These are phyloP conservation scores for Blastobotrys serpentis DNA, from an alignment of 1,139 yeast genomes.

Conservation along the genomic window DNA sequence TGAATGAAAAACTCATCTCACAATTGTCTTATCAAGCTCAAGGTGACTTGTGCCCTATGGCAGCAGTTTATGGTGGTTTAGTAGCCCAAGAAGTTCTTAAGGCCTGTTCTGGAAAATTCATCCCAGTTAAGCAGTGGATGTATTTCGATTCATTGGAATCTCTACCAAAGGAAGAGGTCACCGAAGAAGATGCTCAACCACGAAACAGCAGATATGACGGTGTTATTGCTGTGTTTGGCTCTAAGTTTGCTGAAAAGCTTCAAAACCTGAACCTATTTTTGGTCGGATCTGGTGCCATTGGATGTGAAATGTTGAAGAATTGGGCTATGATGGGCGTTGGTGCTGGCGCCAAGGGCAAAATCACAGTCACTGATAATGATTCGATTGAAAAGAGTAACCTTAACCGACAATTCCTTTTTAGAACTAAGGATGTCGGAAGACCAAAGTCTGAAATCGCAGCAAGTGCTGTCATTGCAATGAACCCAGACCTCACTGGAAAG, in stretches of 20 bases:
- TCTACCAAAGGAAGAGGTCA: constrained; percentile 66
- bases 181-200: constrained; percentile 71
- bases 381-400: constrained; percentile 92
- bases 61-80: constrained; percentile 90
- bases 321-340: constrained; percentile 98
- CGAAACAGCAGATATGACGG: constrained; percentile 81
- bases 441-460: constrained; percentile 92
- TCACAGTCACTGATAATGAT: constrained; percentile 88
- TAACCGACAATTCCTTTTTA: constrained; percentile 92
- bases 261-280: constrained; percentile 80
- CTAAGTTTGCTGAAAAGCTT: constrained; percentile 66
- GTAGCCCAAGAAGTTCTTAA: constrained; percentile 96
- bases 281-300: constrained; percentile 99
- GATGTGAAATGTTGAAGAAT: constrained; percentile 97
- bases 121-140: constrained; percentile 85
- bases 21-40: constrained; percentile 81
- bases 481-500: constrained; percentile 76
- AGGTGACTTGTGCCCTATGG: constrained; percentile 89
- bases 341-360: constrained; percentile 83
- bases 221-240: constrained; percentile 92
- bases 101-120: constrained; percentile 91
- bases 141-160: constrained; percentile 95
- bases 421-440: constrained; percentile 91
- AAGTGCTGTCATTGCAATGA: constrained; percentile 76
- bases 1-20: constrained; percentile 64